Conservation (phyloP, 176 grass and related monocot genomes). For the Lolium perenne region DNA sequence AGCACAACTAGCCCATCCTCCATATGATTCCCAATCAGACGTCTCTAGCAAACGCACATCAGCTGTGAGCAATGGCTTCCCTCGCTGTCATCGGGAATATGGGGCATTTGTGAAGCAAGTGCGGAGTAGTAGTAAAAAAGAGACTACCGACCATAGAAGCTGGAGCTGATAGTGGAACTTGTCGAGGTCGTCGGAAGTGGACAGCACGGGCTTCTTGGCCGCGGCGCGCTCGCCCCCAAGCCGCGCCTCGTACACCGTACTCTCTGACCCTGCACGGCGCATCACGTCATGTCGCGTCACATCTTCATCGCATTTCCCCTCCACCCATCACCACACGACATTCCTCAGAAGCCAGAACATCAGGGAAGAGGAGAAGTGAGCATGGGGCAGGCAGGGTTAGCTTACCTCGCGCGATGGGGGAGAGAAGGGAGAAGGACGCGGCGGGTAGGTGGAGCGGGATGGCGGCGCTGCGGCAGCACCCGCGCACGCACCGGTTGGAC, state of each 20-base stretch:
- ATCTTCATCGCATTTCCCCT: neutral
- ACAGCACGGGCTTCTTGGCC: conserved; percentile 91
- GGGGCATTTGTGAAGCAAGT: neutral
- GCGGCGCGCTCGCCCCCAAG: conserved; percentile 63
- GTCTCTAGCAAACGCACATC: neutral
- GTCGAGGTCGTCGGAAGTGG: conserved; percentile 88
- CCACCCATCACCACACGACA: neutral
- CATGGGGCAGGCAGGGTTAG: neutral
- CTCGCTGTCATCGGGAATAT: neutral
- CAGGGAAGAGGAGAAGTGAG: neutral
- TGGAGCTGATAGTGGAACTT: conserved; percentile 97
- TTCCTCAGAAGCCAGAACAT: neutral
- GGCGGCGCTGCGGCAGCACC: conserved; percentile 78
- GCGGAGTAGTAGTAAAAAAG: neutral
- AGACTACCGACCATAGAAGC: conserved; percentile 66
- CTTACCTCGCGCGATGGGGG: conserved; percentile 84
- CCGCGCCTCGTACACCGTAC: conserved; percentile 86
- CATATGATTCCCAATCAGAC: neutral
- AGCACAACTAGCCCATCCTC: neutral
- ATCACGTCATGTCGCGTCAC: neutral
- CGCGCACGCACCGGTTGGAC: conserved; percentile 83
- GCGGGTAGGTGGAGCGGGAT: conserved; percentile 81
- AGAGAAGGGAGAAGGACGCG: conserved; percentile 76
- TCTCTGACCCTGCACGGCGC: conserved; percentile 70
- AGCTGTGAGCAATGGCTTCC: neutral